Evolutionary conservation across 768 basidiomycete genomes (phyloP), one percentile per base, ranked within the genome.

Genomic region (Tricholoma sp.): DNA sequence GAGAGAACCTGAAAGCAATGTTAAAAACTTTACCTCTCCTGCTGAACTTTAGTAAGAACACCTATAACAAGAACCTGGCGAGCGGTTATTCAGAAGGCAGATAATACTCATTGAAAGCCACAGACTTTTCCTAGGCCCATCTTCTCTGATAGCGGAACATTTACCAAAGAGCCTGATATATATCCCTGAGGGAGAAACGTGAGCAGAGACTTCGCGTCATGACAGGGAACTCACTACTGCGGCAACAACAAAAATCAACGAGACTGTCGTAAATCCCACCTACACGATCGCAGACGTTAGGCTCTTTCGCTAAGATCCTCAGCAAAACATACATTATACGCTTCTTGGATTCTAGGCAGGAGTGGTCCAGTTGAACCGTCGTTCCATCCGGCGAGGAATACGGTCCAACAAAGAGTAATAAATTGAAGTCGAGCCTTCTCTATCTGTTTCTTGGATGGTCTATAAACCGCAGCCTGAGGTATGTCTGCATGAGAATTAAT

Each of bases 321-420:
- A 2, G 24, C 24, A 24, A 24, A 24, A 24, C 24, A 24, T 24
- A 24, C 24, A 4, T 24, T 24, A 4, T 24, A 24, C 24, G 24
- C 15, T 13, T 11, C 66, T 66, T 89, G 89, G 42, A 93, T 84
- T 10, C 82, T 76, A 1, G 88, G 89, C 3, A 93, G 68, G 20
- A 94, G 70, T 1, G 91, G 89, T 1, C 91, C 91, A 10, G 82
- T 80, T 0, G 84, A 79, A 15, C 84, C 86, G 66, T 91, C 90
- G 62, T 86, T 89, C 88, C 89, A 92, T 13, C 91, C 91, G 12
- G 77, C 76, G 3, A 89, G 68, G 57, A 85, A 84, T 50, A 86
- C 50, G 12, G 74, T 70, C 70, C 74, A 82, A 60, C 83, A 87
- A 32, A 84, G 68, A 1, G 83, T 67, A 13, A 69, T 59, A 58